Evolutionary conservation across 148 eudicot genomes (phyloP), one percentile per base, ranked within the genome.

Genomic region (Amaranthus cruentus): DNA sequence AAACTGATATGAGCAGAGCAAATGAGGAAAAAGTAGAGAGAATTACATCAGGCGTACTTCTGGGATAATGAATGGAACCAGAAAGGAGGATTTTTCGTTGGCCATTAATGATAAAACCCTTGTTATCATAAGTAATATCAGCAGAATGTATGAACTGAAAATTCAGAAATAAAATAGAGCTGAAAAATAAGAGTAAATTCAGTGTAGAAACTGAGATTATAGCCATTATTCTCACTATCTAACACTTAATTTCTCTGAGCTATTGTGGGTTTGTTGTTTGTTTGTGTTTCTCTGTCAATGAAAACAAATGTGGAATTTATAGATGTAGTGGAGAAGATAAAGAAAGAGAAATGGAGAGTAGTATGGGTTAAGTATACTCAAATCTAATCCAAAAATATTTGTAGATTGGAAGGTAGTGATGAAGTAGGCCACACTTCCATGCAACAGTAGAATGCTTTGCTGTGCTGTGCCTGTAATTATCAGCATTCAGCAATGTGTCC

Each of bases 51-150:
- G 97, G 98, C 72, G 98, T 94, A 78, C 98, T 94, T 89, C 98
- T 87, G 46, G 98, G 96, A 79, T 94, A 94, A 87, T 94, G 98
- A 81, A 94, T 94, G 15, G 98, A 91, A 63, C 98, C 98, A 77
- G 98, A 89, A 72, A 94, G 81, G 79, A 94, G 91, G 59, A 94
- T 88, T 88, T 87, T 91, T 65, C 91, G 76, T 58, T 86, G 84
- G 42, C 98, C 98, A 91, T 94, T 88, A n/a, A 94, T 88, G 84
- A 88, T 73, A 7, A 94, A 78, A n/a, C 96, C 89, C 80, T 87
- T 89, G 62, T 73, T 83, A 74, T 91, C 98, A 79, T 91, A 95
- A 55, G 86, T 87, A 6, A 95, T 50, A 6, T n/a, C 84, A 65
- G 69, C 81, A 69, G 85, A 83, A 55, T 85, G 81, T 65, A 83